Evolutionary conservation across 352 stramenopile genomes (phyloP).

Genomic region (Phytophthora pluvialis): DNA sequence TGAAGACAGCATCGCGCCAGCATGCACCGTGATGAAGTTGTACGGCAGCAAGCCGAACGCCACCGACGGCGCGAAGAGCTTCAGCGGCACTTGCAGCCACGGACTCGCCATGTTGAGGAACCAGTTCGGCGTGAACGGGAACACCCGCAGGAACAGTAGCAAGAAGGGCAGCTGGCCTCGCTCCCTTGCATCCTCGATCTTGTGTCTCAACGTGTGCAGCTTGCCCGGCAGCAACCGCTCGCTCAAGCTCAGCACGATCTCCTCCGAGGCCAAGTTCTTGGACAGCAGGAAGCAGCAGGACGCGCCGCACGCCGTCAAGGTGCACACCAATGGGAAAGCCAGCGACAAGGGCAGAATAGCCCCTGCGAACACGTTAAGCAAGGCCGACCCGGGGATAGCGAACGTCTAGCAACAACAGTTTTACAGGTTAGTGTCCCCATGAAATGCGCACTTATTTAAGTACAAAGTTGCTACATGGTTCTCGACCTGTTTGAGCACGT

Average conservation of each 20-base stretch:
- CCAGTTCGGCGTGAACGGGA: conserved; percentile 88
- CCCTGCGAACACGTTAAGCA: conserved; percentile 82
- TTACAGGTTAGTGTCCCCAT: conserved; percentile 4
- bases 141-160: conserved; percentile 80
- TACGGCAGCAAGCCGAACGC: conserved; percentile 80
- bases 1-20: conserved; percentile 77
- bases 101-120: conserved; percentile 85
- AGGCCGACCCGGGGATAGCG: conserved; percentile 75
- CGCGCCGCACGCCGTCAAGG: conserved; percentile 70
- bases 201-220: conserved; percentile 48
- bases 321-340: conserved; percentile 72
- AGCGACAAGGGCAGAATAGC: conserved; percentile 65
- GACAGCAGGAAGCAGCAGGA: conserved; percentile 82
- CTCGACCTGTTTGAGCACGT: conserved; percentile 82
- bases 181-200: conserved; percentile 60
- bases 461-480: conserved; percentile 15
- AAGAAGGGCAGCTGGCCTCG: conserved; percentile 62
- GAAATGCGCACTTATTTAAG: conserved; percentile 13
- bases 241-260: conserved; percentile 62
- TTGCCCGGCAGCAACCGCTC: conserved; percentile 70
- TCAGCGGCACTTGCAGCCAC: conserved; percentile 75
- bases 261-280: conserved; percentile 60
- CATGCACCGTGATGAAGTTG: conserved; percentile 85
- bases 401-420: conserved; percentile 59
- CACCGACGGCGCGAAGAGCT: conserved; percentile 69